phyloP scores from a whole-genome alignment of 2,329 filamentous ascomycete species.

The Cladosporium cucumerinum region DNA sequence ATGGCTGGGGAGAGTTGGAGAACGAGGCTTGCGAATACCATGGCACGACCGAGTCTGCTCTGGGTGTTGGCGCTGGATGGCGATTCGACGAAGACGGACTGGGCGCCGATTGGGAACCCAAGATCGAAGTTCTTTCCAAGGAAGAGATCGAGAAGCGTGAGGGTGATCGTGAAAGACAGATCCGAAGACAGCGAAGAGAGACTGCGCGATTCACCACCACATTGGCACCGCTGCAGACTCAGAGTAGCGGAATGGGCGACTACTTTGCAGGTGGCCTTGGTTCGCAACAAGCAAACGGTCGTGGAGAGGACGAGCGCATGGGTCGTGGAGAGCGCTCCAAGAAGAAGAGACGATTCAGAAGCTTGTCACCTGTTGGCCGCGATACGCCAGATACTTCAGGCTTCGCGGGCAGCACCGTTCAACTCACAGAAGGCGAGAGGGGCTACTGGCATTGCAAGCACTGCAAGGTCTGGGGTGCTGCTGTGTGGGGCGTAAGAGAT shows the following conservation, averaged over 20 bases:
- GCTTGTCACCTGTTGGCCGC: conserved; percentile 76
- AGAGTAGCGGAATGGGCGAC: conserved; percentile 42
- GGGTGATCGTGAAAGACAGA: conserved; percentile 86
- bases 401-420: conserved; percentile 61
- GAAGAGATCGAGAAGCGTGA: conserved; percentile 98
- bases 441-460: conserved; percentile 82
- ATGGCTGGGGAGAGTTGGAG: conserved; percentile 70
- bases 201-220: conserved; percentile 70
- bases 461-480: conserved; percentile 81
- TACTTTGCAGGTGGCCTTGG: conserved; percentile 54
- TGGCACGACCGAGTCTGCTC: conserved; percentile 33
- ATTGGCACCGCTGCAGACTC: conserved; percentile 43
- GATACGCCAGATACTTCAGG: conserved; percentile 73
- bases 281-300: conserved; percentile 39
- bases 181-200: conserved; percentile 80
- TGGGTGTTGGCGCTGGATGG: conserved; percentile 81
- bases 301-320: conserved; percentile 69
- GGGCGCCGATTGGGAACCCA: conserved; percentile 54
- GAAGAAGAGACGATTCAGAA: conserved; percentile 90
- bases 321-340: conserved; percentile 89
- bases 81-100: conserved; percentile 90
- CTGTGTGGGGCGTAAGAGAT: conserved; percentile 92
- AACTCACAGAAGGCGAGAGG: conserved; percentile 71
- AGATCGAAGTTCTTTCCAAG: conserved; percentile 66
- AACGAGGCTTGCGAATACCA: conserved; percentile 74